These are phyloP conservation scores for Paramyrothecium roridum DNA, from an alignment of 2,329 filamentous ascomycete genomes.

Conservation along the genomic window DNA sequence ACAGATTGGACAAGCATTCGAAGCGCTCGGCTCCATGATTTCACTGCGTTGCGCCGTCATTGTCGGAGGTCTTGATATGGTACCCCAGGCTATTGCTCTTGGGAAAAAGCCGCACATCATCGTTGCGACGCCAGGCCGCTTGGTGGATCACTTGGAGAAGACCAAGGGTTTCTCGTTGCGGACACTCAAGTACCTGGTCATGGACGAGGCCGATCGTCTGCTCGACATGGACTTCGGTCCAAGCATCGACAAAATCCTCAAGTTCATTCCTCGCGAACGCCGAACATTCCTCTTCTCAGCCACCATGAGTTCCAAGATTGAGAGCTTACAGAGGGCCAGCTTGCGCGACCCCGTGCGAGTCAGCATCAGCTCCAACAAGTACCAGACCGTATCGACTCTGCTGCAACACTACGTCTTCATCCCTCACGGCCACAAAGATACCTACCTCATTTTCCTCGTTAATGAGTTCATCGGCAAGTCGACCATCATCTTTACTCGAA, in stretches of 20 bases:
- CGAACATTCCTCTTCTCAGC: constrained; percentile 90
- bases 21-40: constrained; percentile 83
- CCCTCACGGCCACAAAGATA: constrained; percentile 83
- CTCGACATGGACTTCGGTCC: constrained; percentile 94
- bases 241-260: constrained; percentile 88
- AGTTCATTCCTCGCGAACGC: constrained; percentile 75
- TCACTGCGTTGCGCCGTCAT: constrained; percentile 83
- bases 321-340: constrained; percentile 85
- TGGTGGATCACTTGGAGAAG: constrained; percentile 91
- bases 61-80: constrained; percentile 95
- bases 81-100: constrained; percentile 83
- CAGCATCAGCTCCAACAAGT: constrained; percentile 76
- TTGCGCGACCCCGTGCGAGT: constrained; percentile 81
- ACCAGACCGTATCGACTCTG: constrained; percentile 88
- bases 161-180: constrained; percentile 92
- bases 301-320: constrained; percentile 91
- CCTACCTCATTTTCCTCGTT: constrained; percentile 80
- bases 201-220: constrained; percentile 91
- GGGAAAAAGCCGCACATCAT: constrained; percentile 96
- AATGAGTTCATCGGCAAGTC: constrained; percentile 86
- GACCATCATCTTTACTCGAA: constrained; percentile 87
- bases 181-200: constrained; percentile 80
- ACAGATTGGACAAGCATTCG: constrained; percentile 85
- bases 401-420: constrained; percentile 85
- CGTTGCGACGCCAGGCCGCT: constrained; percentile 84